phyloP scores from a whole-genome alignment of 768 basidiomycete species.

The Hericium rajendrae region DNA sequence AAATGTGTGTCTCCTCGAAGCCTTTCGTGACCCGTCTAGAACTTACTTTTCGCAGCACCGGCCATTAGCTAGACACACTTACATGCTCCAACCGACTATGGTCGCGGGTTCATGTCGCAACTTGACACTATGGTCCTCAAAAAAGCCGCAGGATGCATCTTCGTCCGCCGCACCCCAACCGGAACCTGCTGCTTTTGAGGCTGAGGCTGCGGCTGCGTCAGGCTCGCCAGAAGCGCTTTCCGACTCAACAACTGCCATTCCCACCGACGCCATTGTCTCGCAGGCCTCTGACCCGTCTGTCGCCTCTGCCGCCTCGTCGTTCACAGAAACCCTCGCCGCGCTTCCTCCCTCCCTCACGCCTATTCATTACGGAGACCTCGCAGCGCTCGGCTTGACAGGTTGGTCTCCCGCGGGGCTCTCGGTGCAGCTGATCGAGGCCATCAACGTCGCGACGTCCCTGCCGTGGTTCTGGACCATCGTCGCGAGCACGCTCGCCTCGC shows the following conservation, averaged over 20 bases:
- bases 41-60: too few relatives aligned
- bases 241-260: not conserved
- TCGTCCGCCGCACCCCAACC: too few relatives aligned
- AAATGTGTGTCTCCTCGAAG: not conserved
- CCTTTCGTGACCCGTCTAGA: too few relatives aligned
- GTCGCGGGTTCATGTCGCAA: too few relatives aligned
- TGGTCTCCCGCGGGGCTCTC: slow-evolving; percentile 61
- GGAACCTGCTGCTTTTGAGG: too few relatives aligned
- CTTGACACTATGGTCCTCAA: too few relatives aligned
- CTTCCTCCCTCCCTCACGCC: slow-evolving; percentile 23
- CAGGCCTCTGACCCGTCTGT: not conserved
- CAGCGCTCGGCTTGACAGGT: slow-evolving; percentile 50
- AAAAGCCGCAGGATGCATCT: too few relatives aligned
- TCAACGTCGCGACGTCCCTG: slow-evolving; percentile 60
- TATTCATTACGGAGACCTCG: slow-evolving; percentile 64
- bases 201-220: not conserved
- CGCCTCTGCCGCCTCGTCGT: not conserved
- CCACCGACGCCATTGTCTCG: too few relatives aligned
- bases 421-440: slow-evolving; percentile 52
- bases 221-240: not conserved
- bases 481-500: slow-evolving; percentile 50
- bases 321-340: slow-evolving; percentile 1
- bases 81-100: too few relatives aligned
- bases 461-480: slow-evolving; percentile 85
- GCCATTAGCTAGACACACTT: too few relatives aligned